Base-by-base conservation (phyloP, 1,284 basidiomycete species). In the Puccinia hordei region DNA sequence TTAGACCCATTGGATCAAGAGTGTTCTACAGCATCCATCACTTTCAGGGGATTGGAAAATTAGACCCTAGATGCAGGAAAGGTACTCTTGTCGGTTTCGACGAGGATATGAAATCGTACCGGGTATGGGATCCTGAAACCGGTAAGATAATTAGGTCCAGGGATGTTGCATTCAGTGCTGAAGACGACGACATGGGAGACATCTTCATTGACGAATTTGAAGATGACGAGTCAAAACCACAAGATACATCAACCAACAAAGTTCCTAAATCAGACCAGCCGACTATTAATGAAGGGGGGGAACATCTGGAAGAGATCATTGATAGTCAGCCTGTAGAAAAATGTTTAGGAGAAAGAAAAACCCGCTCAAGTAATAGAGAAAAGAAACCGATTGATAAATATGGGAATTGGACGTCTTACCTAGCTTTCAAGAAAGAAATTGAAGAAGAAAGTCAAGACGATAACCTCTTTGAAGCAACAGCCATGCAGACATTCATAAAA, bases 101-200 rank as follows among this genome's bases (percentile, higher is more conserved):
- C 38, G 19, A 38, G n/a, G 35, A 75, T 1, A 44, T 75, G 41
- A 59, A 30, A 30, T 55, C 57, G 15, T 75, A 75, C 41, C 73
- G 57, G 15, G 41, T 75, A 2, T 75, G 57, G 33, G 19, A 59
- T 46, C 65, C 65, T n/a, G 55, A 75, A 75, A 30, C 27, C 15
- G 17, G 59, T 9, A 75, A 75, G 41, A 41, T 75, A 24, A n/a
- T 75, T 46, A n/a, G 73, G 9, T 75, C 73, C 3, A 59, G 73
- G 27, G 73, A 75, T 61, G 73, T 75, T 27, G 27, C 22, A 24
- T 75, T 75, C 57, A 49, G 41, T 27, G 33, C 15, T 17, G 2
- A 1, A 46, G 65, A 68, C 59, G 17, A 61, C n/a, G 27, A 69
- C 38, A 19, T 27, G 1, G 41, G 44, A 6, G 68, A 71, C 13